These are phyloP conservation scores for Botryotinia globosa DNA, from an alignment of 2,329 filamentous ascomycete genomes.

Conservation along the genomic window DNA sequence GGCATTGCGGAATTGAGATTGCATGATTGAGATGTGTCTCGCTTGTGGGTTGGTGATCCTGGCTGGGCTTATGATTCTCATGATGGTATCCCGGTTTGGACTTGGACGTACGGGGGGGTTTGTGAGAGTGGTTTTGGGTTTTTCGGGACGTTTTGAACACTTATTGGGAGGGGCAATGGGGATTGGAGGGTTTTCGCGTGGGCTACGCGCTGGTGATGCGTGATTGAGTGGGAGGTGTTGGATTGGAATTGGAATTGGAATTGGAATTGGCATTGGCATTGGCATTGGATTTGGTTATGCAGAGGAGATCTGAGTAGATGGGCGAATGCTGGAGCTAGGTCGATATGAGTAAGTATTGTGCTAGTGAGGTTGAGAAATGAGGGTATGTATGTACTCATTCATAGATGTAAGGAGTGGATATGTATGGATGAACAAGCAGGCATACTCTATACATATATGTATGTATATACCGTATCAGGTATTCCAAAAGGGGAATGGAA, in stretches of 20 bases:
- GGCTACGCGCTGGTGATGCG: background rate
- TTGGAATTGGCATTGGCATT: background rate
- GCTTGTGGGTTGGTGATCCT: background rate
- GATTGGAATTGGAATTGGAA: background rate
- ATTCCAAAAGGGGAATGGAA: background rate
- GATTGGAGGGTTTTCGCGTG: background rate
- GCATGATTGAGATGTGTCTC: conserved; percentile 10
- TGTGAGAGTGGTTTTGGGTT: background rate
- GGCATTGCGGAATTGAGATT: background rate
- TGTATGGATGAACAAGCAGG: background rate
- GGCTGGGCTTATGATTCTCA: background rate
- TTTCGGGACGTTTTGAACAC: background rate
- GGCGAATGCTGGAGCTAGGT: background rate
- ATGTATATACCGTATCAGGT: too few species aligned
- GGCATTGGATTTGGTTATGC: too few species aligned
- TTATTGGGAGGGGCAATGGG: background rate
- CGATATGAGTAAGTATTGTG: background rate
- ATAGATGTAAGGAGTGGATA: background rate
- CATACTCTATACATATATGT: background rate
- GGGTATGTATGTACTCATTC: background rate
- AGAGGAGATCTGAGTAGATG: background rate
- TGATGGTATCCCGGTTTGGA: background rate
- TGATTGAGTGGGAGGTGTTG: background rate
- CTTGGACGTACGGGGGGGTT: background rate
- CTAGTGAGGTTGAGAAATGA: background rate